Evolutionary conservation across 305 asterid species (phyloP).

Genomic region (Rubia tinctorum): DNA sequence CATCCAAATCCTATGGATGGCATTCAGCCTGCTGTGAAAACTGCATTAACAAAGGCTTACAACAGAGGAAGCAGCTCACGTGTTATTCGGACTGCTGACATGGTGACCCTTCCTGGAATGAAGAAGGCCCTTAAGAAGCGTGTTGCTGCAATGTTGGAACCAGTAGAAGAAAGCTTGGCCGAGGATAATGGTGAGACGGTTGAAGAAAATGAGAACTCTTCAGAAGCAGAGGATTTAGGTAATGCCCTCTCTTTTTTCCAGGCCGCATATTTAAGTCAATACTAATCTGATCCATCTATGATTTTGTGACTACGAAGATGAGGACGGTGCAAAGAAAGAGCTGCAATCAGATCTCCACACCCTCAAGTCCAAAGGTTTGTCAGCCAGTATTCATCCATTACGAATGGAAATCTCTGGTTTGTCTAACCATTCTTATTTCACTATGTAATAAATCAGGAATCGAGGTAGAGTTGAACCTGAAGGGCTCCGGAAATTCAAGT

Average conservation of each 20-base stretch:
- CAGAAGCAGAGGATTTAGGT: slow-evolving; percentile 84
- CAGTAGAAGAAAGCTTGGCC: slow-evolving; percentile 49
- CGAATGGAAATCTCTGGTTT: not conserved
- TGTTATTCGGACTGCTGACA: slow-evolving; percentile 75
- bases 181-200: slow-evolving; percentile 42
- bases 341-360: slow-evolving; percentile 63
- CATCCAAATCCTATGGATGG: slow-evolving; percentile 82
- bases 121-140: slow-evolving; percentile 91
- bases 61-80: slow-evolving; percentile 94
- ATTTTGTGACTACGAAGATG: slow-evolving; percentile 36
- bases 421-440: not conserved
- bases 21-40: slow-evolving; percentile 77
- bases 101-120: slow-evolving; percentile 81
- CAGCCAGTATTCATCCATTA: not conserved
- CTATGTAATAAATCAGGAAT: slow-evolving; percentile 40
- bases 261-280: not conserved
- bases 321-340: slow-evolving; percentile 49
- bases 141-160: slow-evolving; percentile 95
- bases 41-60: slow-evolving; percentile 91
- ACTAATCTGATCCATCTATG: not conserved
- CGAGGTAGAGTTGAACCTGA: slow-evolving; percentile 68
- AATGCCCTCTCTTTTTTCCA: slow-evolving; percentile 1
- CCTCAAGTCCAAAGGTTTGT: slow-evolving; percentile 69
- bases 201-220: slow-evolving; percentile 56
- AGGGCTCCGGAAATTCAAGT: slow-evolving; percentile 58